phyloP scores from a whole-genome alignment of 345 rosid genomes.

The Clausena lansium region DNA sequence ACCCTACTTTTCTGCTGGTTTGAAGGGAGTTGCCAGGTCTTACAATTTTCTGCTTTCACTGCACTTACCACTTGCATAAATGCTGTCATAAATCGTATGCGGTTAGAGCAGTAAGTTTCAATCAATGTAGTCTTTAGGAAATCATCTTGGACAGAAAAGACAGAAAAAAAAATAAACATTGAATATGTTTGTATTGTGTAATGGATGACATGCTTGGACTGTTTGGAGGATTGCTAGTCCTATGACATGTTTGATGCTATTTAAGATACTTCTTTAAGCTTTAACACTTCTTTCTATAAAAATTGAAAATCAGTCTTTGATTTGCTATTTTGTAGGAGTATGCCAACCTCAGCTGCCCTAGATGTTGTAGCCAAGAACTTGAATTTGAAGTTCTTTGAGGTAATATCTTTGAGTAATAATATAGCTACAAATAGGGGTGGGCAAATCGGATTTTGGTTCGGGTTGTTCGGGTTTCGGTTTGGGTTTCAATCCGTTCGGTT shows the following conservation, averaged over 20 bases:
- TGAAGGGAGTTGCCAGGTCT: conserved; percentile 99
- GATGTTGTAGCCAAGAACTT: conserved; percentile 91
- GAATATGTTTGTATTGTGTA: not conserved
- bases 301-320: conserved; percentile 4
- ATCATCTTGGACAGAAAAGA: not conserved
- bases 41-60: conserved; percentile 15
- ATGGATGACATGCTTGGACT: not conserved
- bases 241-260: not conserved
- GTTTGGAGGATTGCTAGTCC: not conserved
- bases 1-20: conserved; percentile 90
- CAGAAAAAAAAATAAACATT: no score
- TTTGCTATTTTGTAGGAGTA: conserved; percentile 71
- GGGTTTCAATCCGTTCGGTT: no score
- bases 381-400: conserved; percentile 95
- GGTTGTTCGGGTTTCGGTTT: no score
- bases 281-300: not conserved
- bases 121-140: not conserved
- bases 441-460: no score
- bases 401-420: conserved; percentile 33
- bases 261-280: not conserved
- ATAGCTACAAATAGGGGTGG: no score
- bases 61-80: not conserved
- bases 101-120: not conserved
- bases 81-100: not conserved
- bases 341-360: conserved; percentile 99